A percentile compares a stretch with the other conserved stretches of the same genome.
Evolutionary conservation across 192 early-diverging fungal species (phyloP).

Genomic region (Coemansia sp.): DNA sequence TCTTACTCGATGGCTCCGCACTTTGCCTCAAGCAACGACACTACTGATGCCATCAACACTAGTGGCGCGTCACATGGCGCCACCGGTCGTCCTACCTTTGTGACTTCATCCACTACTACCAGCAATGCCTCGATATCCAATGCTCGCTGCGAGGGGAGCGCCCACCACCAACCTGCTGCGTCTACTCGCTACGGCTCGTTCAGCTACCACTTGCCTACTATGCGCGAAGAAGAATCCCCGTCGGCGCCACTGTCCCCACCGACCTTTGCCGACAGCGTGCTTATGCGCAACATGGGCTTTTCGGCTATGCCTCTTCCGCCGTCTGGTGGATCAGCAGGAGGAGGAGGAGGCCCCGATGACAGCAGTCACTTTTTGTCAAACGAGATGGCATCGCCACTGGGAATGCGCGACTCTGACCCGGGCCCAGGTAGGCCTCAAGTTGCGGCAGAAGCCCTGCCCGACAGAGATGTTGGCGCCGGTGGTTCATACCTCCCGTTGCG

Average conservation of each 20-base stretch:
- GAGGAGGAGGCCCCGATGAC: background rate
- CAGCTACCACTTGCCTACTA: conserved; percentile 39
- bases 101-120: background rate
- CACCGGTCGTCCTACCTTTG: conserved; percentile 1
- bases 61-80: conserved; percentile 33
- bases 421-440: background rate
- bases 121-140: background rate
- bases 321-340: conserved; percentile 2
- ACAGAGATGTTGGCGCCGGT: background rate
- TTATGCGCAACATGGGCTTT: conserved; percentile 45
- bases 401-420: conserved; percentile 2
- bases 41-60: conserved; percentile 12
- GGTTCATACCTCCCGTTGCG: conserved; percentile 21
- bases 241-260: conserved; percentile 10
- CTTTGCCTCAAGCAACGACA: conserved; percentile 7
- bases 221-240: conserved; percentile 42
- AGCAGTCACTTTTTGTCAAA: conserved; percentile 6
- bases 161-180: background rate
- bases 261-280: conserved; percentile 10
- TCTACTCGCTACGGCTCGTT: conserved; percentile 26
- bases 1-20: conserved; percentile 33
- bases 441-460: background rate
- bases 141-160: background rate
- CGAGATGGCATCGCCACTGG: conserved; percentile 12
- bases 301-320: conserved; percentile 7